These are phyloP conservation scores for Paraphaeosphaeria minitans DNA, from an alignment of 2,329 filamentous ascomycete genomes.

Conservation along the genomic window DNA sequence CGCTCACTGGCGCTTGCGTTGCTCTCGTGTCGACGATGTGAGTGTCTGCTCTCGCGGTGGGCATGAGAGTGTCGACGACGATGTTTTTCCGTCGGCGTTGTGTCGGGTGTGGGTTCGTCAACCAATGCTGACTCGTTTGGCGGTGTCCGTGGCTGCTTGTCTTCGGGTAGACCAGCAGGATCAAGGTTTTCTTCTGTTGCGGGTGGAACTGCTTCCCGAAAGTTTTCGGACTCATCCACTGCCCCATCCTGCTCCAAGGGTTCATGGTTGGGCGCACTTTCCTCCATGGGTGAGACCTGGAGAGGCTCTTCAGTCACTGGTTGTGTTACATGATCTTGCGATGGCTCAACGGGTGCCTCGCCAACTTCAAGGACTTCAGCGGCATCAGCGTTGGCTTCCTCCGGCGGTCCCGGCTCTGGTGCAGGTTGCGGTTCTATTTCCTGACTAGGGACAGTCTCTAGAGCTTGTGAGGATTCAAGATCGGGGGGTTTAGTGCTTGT, in stretches of 20 bases:
- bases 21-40: slow-evolving; percentile 38
- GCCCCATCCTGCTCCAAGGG: not conserved
- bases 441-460: not conserved
- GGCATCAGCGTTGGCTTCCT: not conserved
- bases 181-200: not conserved
- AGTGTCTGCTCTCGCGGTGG: slow-evolving; percentile 33
- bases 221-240: not conserved
- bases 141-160: slow-evolving; percentile 17
- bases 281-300: not conserved
- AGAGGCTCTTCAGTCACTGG: slow-evolving; percentile 5
- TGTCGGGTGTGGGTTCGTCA: slow-evolving; percentile 27
- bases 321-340: slow-evolving; percentile 6
- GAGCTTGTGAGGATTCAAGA: not conserved
- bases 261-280: not conserved
- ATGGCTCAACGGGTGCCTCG: not conserved
- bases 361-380: not conserved
- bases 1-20: slow-evolving; percentile 36
- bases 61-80: slow-evolving; percentile 38
- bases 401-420: not conserved
- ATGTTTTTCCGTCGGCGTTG: slow-evolving; percentile 31
- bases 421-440: not conserved
- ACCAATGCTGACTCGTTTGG: slow-evolving; percentile 36
- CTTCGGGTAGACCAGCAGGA: not conserved
- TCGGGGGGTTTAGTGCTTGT: not conserved
- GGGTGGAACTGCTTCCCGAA: not conserved